phyloP scores from a whole-genome alignment of 345 rosid species.

The Ailanthus altissimus region DNA sequence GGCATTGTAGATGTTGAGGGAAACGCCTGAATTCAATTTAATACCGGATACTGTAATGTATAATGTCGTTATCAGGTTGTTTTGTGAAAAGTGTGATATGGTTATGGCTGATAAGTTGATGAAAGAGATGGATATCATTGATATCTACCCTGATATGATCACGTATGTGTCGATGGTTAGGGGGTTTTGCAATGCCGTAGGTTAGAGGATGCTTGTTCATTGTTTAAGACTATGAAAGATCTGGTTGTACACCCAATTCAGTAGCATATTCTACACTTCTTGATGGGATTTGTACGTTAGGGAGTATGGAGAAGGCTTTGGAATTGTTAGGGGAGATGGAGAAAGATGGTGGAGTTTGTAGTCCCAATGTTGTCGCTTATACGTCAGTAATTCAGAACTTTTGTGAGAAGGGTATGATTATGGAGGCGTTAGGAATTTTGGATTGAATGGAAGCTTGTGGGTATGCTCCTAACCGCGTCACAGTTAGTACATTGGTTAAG shows the following conservation, averaged over 20 bases:
- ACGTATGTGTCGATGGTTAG: conserved; percentile 63
- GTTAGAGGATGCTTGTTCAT: conserved; percentile 61
- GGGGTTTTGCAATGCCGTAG: conserved; percentile 60
- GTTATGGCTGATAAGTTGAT: conserved; percentile 52
- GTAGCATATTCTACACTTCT: conserved; percentile 68
- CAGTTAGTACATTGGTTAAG: conserved; percentile 61
- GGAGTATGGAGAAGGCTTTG: conserved; percentile 51
- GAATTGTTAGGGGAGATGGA: conserved; percentile 74
- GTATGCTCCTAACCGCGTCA: conserved; percentile 68
- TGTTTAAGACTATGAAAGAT: conserved; percentile 54
- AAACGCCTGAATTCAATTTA: conserved; percentile 58
- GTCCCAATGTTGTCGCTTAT: conserved; percentile 68
- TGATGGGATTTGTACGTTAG: conserved; percentile 65
- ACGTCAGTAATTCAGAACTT: conserved; percentile 65
- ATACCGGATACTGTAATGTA: conserved; percentile 51
- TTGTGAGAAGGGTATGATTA: conserved; percentile 50
- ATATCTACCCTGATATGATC: conserved; percentile 65
- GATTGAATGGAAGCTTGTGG: conserved; percentile 71
- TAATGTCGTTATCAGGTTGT: conserved; percentile 67
- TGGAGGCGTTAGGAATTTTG: conserved; percentile 60
- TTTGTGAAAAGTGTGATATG: conserved; percentile 66
- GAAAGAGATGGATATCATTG: conserved; percentile 68
- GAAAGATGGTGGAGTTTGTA: conserved; percentile 53
- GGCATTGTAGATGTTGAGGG: conserved; percentile 69
- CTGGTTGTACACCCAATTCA: conserved; percentile 58